Evolutionary conservation across 2,329 filamentous ascomycete genomes (phyloP).

Genomic region (Alternaria angustiovoidea): DNA sequence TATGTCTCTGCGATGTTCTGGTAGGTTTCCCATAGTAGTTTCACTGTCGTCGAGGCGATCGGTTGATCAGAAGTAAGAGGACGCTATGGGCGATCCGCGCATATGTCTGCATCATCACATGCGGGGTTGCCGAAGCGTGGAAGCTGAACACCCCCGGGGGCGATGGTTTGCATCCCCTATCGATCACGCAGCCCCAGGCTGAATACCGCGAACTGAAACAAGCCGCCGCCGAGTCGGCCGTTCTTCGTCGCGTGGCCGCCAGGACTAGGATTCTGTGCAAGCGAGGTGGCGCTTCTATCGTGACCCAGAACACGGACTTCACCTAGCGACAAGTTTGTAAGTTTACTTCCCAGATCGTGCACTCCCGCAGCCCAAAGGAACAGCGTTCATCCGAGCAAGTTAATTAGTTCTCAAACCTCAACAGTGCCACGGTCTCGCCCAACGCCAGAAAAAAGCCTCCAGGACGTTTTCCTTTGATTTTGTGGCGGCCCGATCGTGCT

Average conservation of each 20-base stretch:
- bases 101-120: constrained; percentile 1
- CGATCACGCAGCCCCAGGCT: constrained; percentile 7
- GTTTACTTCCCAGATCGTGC: constrained; percentile 2
- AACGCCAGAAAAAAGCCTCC: constrained; percentile 4
- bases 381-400: neutral
- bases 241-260: constrained; percentile 6
- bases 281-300: constrained; percentile 12
- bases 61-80: neutral
- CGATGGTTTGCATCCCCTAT: constrained; percentile 8
- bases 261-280: constrained; percentile 10
- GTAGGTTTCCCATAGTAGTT: neutral
- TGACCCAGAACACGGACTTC: constrained; percentile 10
- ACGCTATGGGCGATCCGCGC: neutral
- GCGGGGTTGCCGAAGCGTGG: constrained; percentile 8
- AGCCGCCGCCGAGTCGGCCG: constrained; percentile 13
- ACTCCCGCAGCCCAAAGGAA: neutral
- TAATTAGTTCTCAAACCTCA: neutral
- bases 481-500: neutral
- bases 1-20: neutral
- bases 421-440: neutral
- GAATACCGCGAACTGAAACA: constrained; percentile 15
- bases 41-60: constrained; percentile 2
- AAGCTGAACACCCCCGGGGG: constrained; percentile 1
- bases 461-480: neutral
- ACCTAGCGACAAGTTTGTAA: neutral